Base-by-base conservation (phyloP, 2,329 filamentous ascomycete genomes). In the Thelonectria blattea region DNA sequence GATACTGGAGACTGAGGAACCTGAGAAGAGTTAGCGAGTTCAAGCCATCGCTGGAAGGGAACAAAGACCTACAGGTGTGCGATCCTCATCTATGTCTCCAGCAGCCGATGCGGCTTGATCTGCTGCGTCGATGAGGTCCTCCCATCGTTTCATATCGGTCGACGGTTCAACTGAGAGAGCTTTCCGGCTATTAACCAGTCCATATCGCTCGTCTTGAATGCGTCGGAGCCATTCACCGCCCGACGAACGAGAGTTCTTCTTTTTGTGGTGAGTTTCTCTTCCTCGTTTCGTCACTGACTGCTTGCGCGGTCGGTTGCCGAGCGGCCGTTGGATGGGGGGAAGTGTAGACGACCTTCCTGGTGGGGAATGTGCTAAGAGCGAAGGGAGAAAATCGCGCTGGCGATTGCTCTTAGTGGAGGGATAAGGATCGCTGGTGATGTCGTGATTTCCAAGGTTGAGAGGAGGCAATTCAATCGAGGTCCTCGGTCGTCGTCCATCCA, bases 71-170 rank as follows among this genome's bases (percentile, higher is more conserved):
- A 96, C 91, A 72, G 91, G 91, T 74, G 92, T 96, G 74, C 94
- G 86, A 76, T 97, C 93, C 73, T 93, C 93, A 74, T 96, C 92
- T 72, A 95, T 85, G 70, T 90, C 94, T 78, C 96, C 93, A 3
- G 92, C 96, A 27, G 93, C 93, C 63, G 92, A 97, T 32, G 94
- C 93, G 56, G 85, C 78, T 56, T 80, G 77, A 61, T 79, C 78
- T 39, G 91, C 94, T 53, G 94, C 94, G 76, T 97, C 93, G 66
- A 98, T 96, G 62, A 98, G 83, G 76, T 98, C 94, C 76, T 97
- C 92, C 95, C 94, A 98, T 71, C 94, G 85, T 79, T 95, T 96
- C 77, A 91, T 91, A 61, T 91, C 89, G 18, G 86, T 88, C 58
- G 89, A 86, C 22, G 93, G 93, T 76, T 97, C 94, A 43, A 91